These are phyloP conservation scores for Penicillium tannophilum DNA, from an alignment of 495 filamentous ascomycete species.

Conservation along the genomic window DNA sequence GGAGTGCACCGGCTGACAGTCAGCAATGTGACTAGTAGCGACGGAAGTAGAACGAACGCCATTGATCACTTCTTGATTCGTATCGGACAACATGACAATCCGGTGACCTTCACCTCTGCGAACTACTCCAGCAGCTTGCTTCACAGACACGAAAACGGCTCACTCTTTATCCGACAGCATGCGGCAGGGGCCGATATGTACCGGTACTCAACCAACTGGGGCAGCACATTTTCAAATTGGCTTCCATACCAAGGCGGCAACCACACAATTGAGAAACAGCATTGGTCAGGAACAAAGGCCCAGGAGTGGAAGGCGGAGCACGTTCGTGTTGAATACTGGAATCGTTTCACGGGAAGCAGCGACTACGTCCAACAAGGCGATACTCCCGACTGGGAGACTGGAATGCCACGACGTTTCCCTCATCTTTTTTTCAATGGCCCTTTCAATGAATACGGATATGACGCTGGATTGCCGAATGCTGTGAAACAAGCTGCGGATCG, in stretches of 20 bases:
- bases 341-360: conserved; percentile 63
- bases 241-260: conserved; percentile 54
- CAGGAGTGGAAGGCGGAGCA: conserved; percentile 70
- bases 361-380: conserved; percentile 67
- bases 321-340: conserved; percentile 69
- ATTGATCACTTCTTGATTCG: conserved; percentile 60
- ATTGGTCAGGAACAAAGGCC: conserved; percentile 62
- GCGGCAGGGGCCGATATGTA: conserved; percentile 66
- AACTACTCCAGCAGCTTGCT: conserved; percentile 62
- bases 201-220: conserved; percentile 66
- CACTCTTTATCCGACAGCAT: conserved; percentile 56
- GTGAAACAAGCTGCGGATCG: conserved; percentile 57
- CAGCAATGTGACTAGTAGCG: conserved; percentile 49
- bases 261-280: conserved; percentile 42
- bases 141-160: conserved; percentile 38
- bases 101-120: conserved; percentile 57
- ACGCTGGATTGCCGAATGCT: conserved; percentile 59
- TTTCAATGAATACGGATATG: conserved; percentile 70
- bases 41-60: conserved; percentile 44
- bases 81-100: conserved; percentile 58
- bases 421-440: conserved; percentile 67
- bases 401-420: conserved; percentile 55
- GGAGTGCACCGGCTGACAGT: conserved; percentile 67
- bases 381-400: conserved; percentile 35
- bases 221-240: conserved; percentile 62